Base-by-base conservation (phyloP, 441 rosid genomes). In the Syzygium malaccense region DNA sequence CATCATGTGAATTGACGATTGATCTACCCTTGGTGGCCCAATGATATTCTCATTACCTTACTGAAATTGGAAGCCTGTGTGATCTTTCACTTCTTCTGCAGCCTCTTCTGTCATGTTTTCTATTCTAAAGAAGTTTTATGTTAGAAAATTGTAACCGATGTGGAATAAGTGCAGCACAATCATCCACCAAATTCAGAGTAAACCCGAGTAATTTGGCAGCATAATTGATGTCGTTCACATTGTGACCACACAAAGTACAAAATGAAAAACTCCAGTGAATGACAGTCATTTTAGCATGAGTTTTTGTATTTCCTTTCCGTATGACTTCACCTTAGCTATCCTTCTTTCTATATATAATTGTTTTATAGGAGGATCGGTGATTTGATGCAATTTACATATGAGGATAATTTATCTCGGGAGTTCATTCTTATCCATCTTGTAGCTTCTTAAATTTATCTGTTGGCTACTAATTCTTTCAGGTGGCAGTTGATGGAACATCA, bases 401-500 rank as follows among this genome's bases (percentile, higher is more conserved):
- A 68, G 48, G 48, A 68, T 18, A 71, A 71, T 71, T 41, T 23
- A 71, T 71, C 28, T 20, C 28, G 14, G 51, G 83, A 71, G 83
- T 37, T 37, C 83, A 85, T 87, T 86, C 32, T 85, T 37, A 28
- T 51, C 45, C 55, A 28, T 87, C 49, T 85, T 55, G 84, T 41
- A 85, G 51, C 58, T 49, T 86, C 54, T 33, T 20, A 32, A 23
- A 14, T 55, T 53, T 32, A 33, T 45, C 18, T 88, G 30, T 90
- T 28, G 41, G 33, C 83, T 49, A 41, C 28, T 87, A 79, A 26
- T 60, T 84, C 57, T 88, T 88, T 90, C 93, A 95, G 97, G 98
- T 96, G 92, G 95, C 95, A 33, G 96, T 93, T 8, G 96, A 96
- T 87, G 95, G 96, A 37, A 92, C 91, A 18, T 92, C 95, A n/a